A percentile compares a stretch with the other conserved stretches of the same genome.
Conservation (phyloP, 306 rosid genomes). For the Biancaea sappan region DNA sequence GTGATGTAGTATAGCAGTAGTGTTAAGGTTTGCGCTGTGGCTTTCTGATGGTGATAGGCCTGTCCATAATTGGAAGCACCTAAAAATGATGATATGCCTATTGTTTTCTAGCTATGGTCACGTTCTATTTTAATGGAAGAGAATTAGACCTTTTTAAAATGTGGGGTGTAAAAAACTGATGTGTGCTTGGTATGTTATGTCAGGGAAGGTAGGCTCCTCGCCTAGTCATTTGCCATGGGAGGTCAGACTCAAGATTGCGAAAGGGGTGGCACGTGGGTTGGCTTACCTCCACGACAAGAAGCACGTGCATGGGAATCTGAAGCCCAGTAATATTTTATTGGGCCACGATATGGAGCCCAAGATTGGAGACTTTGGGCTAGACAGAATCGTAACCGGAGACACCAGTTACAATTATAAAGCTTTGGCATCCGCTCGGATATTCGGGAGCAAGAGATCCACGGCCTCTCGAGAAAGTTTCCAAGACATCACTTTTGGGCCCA, state of each 20-base stretch:
- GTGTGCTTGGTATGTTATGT: conserved; percentile 29
- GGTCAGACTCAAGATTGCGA: conserved; percentile 75
- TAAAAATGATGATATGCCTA: background rate
- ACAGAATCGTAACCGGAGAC: conserved; percentile 64
- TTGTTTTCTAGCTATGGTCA: background rate
- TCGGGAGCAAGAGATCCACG: conserved; percentile 88
- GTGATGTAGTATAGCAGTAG: no score
- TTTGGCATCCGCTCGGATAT: conserved; percentile 69
- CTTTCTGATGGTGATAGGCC: conserved; percentile 35
- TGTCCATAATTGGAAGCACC: conserved; percentile 36
- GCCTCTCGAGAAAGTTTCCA: conserved; percentile 78
- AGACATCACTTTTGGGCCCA: conserved; percentile 60
- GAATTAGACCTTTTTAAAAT: conserved; percentile 12
- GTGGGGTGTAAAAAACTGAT: background rate
- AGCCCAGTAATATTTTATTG: conserved; percentile 84
- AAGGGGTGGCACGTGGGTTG: conserved; percentile 94
- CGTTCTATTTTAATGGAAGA: background rate
- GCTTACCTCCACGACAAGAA: conserved; percentile 94
- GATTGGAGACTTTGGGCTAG: conserved; percentile 91
- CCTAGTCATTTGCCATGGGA: conserved; percentile 98
- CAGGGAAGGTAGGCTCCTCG: conserved; percentile 93
- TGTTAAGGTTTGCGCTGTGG: conserved; percentile 6
- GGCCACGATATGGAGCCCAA: conserved; percentile 83
- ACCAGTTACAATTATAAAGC: conserved; percentile 62
- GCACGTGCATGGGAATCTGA: conserved; percentile 91